Evolutionary conservation across 2,329 filamentous ascomycete species (phyloP), one percentile per base, ranked within the genome.

Genomic region (Calcarisporium arbuscula): DNA sequence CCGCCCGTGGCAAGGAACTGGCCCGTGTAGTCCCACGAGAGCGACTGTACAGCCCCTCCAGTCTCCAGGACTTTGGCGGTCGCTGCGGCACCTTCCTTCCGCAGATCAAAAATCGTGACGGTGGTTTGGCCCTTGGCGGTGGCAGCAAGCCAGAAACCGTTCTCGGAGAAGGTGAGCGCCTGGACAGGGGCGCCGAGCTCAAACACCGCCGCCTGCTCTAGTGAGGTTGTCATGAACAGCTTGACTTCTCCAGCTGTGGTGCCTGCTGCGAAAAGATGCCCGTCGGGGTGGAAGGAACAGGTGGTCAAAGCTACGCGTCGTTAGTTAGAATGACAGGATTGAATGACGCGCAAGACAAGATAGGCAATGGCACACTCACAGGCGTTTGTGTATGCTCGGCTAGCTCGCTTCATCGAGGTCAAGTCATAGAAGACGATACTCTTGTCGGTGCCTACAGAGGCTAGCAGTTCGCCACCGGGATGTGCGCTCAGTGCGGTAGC

Each of bases 141-240:
- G 5, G 87, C 84, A 2, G 90, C 90, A 44, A 98, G 80, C 86
- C 89, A 96, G 50, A 85, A 95, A 17, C 92, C 92, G 49, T 98
- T 98, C 60, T 98, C 92, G 0, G 89, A 95, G 62, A 98, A 98
- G 39, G 75, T 72, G 26, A 98, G 65, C 9, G 79, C 76, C 49
- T 85, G 77, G 4, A 95, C 73, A 0, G 88, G 79, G 1, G 79
- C 77, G 7, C 73, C 76, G 2, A 82, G 62, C 15, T 62, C 66
- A 58, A 94, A 95, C 36, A 76, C 79, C 19, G 86, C 86, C 19
- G 86, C 85, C 45, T 79, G 73, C 40, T 81, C 75, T 23, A 88
- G 82, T 0, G 77, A 84, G 59, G 84, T 89, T 47, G 88, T 82
- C 60, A 95, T 85, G 62, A 85, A 96, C 34, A 98, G 75, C 57